Conservation (phyloP, 1,284 basidiomycete species). For the Austroboletus novae-zelandiae region DNA sequence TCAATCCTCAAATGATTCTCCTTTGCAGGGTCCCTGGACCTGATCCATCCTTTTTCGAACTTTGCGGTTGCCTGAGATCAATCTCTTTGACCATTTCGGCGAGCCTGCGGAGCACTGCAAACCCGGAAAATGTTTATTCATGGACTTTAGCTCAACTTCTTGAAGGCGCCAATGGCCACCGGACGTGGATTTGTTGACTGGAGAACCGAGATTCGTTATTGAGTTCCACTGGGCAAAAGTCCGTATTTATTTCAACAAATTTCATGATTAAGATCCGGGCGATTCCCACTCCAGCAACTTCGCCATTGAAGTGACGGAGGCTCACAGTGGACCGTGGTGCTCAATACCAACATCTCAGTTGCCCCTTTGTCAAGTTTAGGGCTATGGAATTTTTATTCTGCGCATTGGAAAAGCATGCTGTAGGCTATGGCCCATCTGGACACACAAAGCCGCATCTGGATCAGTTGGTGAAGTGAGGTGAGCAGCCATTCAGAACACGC, state of each 20-base stretch:
- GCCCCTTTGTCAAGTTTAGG: conserved; percentile 5
- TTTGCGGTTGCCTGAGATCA: neutral
- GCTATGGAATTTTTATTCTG: conserved; percentile 7
- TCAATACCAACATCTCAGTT: conserved; percentile 1
- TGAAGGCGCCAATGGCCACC: neutral
- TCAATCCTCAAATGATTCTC: neutral
- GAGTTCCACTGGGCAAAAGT: conserved; percentile 5
- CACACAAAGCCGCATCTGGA: conserved; percentile 23
- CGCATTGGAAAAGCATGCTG: conserved; percentile 30
- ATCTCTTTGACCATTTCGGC: neutral
- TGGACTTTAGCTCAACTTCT: neutral
- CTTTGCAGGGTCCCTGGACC: neutral
- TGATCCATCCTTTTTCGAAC: neutral
- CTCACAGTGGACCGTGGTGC: neutral
- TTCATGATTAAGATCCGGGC: conserved; percentile 17
- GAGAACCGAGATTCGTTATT: neutral
- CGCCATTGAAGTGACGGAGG: neutral
- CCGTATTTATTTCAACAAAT: conserved; percentile 14
- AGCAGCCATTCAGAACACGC: conserved; percentile 29
- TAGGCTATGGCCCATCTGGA: conserved; percentile 19
- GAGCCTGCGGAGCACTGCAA: neutral
- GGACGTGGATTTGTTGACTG: neutral
- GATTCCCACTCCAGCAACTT: conserved; percentile 24
- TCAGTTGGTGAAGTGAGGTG: conserved; percentile 25
- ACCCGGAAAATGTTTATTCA: neutral